phyloP scores from a whole-genome alignment of 2,329 filamentous ascomycete species.

The Clarireedia monteithiana region DNA sequence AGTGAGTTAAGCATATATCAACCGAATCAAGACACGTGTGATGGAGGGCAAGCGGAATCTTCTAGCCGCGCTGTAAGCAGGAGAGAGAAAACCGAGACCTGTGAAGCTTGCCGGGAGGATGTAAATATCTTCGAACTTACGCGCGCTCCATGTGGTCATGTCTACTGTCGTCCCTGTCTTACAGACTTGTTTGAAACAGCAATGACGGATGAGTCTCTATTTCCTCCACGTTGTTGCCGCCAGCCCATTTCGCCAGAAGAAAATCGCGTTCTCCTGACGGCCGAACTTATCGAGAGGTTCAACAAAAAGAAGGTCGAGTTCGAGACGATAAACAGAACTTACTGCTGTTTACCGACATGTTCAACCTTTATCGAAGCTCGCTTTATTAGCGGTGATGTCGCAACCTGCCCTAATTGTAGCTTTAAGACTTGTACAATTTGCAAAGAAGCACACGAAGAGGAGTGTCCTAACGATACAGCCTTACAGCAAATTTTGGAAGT shows the following conservation, averaged over 20 bases:
- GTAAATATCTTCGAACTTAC: conserved; percentile 12
- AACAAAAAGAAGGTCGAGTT: conserved; percentile 43
- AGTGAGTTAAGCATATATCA: neutral
- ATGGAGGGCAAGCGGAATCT: conserved; percentile 1
- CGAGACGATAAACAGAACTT: conserved; percentile 39
- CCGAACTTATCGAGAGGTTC: conserved; percentile 24
- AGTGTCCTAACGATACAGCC: conserved; percentile 40
- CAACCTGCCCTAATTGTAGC: conserved; percentile 36
- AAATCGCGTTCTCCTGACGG: conserved; percentile 32
- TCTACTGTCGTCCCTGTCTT: conserved; percentile 46
- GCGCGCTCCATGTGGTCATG: conserved; percentile 35
- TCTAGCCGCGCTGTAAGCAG: conserved; percentile 6
- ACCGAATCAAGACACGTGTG: neutral
- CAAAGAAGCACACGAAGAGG: conserved; percentile 39
- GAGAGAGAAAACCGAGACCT: neutral
- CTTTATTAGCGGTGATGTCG: conserved; percentile 30
- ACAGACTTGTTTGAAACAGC: conserved; percentile 36
- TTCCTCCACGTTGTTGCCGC: conserved; percentile 47
- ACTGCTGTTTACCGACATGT: conserved; percentile 40
- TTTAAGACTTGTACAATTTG: conserved; percentile 42
- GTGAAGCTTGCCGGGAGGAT: conserved; percentile 12
- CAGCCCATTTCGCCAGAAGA: conserved; percentile 27
- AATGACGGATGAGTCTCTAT: conserved; percentile 42
- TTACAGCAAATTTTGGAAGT: conserved; percentile 34
- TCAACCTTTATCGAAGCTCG: conserved; percentile 37